Evolutionary conservation across 1,284 basidiomycete species (phyloP).

Genomic region (Acaromyces ingoldii): DNA sequence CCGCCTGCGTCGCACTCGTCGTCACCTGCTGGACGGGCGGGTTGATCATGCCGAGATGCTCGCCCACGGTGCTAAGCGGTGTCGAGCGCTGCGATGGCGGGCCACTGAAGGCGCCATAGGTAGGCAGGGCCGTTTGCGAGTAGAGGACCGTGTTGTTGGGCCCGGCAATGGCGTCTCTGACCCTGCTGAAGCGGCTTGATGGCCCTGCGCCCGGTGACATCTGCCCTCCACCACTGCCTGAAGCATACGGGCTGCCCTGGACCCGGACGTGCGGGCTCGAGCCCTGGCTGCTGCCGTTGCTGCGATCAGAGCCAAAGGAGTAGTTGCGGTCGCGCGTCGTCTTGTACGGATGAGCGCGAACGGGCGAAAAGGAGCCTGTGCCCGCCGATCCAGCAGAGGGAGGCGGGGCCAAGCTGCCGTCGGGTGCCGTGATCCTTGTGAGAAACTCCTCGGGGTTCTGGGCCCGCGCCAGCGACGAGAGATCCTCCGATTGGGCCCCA

Average conservation of each 20-base stretch:
- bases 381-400: conserved; percentile 11
- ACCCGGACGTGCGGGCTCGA: too few species aligned
- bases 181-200: too few species aligned
- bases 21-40: conserved; percentile 60
- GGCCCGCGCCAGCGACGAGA: conserved; percentile 24
- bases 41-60: background rate
- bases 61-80: background rate
- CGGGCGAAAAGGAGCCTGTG: conserved; percentile 7
- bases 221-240: too few species aligned
- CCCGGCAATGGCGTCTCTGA: too few species aligned
- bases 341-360: conserved; percentile 24
- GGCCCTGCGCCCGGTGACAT: too few species aligned
- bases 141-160: too few species aligned
- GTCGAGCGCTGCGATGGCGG: conserved; percentile 10
- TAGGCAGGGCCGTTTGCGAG: conserved; percentile 17
- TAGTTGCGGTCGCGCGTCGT: conserved; percentile 26
- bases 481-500: conserved; percentile 33
- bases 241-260: too few species aligned
- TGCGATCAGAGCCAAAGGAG: conserved; percentile 28
- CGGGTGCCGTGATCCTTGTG: conserved; percentile 32
- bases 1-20: conserved; percentile 86
- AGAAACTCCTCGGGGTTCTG: conserved; percentile 31
- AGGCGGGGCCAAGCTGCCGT: conserved; percentile 39
- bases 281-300: too few species aligned
- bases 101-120: conserved; percentile 12